A percentile compares a stretch with the other conserved stretches of the same genome.
phyloP scores from a whole-genome alignment of 495 filamentous ascomycete genomes.

The Rhypophila decipiens region DNA sequence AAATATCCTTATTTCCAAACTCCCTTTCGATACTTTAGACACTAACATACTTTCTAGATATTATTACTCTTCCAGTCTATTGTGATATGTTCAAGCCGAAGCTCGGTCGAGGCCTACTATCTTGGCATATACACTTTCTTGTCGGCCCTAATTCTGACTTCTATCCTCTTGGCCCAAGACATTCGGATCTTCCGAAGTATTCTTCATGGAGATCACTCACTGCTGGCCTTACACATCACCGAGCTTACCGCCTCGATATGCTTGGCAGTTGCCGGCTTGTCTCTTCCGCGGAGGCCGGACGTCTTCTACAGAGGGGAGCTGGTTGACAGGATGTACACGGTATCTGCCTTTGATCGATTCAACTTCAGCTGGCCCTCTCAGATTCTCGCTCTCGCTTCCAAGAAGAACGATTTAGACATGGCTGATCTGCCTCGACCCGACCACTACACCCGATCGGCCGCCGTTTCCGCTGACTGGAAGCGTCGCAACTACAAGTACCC shows the following conservation, averaged over 20 bases:
- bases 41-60: constrained; percentile 23
- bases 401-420: constrained; percentile 52
- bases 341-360: constrained; percentile 53
- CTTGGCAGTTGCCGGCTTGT: constrained; percentile 33
- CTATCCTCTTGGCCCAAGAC: constrained; percentile 34
- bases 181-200: constrained; percentile 24
- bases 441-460: constrained; percentile 39
- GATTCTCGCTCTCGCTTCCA: constrained; percentile 46
- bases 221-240: constrained; percentile 29
- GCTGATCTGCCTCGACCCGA: constrained; percentile 54
- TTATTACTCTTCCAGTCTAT: constrained; percentile 43
- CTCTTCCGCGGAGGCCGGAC: constrained; percentile 61
- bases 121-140: constrained; percentile 40
- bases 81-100: constrained; percentile 33
- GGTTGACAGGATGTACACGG: constrained; percentile 60
- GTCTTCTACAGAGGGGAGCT: constrained; percentile 51
- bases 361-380: constrained; percentile 57
- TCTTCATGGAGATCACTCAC: constrained; percentile 13
- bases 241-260: constrained; percentile 31
- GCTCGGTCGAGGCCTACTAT: constrained; percentile 39
- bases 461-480: constrained; percentile 47
- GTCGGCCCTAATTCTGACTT: constrained; percentile 33
- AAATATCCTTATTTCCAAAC: constrained; percentile 14
- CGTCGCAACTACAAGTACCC: constrained; percentile 37
- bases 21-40: background rate